phyloP scores from a whole-genome alignment of 306 rosid genomes.

The Casuarina equisetifolia region DNA sequence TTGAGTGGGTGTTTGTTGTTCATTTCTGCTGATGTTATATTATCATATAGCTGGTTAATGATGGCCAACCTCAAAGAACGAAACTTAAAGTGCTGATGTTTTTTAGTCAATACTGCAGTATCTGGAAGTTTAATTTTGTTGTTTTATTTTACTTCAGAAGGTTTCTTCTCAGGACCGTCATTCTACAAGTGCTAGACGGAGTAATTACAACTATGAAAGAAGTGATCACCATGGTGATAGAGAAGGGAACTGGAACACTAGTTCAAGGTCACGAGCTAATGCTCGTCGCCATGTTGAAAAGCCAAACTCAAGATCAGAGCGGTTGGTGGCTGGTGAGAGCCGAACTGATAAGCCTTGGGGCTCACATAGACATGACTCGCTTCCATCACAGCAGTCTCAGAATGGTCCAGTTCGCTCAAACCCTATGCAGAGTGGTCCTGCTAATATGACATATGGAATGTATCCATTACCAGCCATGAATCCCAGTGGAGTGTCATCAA shows the following conservation, averaged over 20 bases:
- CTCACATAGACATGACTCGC: conserved; percentile 71
- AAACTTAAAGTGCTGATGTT: background rate
- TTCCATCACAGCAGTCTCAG: conserved; percentile 53
- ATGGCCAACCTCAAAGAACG: background rate
- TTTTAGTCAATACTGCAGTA: background rate
- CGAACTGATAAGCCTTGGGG: conserved; percentile 78
- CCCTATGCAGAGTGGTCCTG: conserved; percentile 51
- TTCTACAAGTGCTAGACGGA: conserved; percentile 67
- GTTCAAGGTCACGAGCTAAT: conserved; percentile 64
- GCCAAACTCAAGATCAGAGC: conserved; percentile 60
- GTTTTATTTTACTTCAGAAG: conserved; percentile 56
- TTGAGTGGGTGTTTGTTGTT: background rate
- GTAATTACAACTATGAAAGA: conserved; percentile 73
- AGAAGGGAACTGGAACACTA: conserved; percentile 85
- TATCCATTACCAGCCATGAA: conserved; percentile 72
- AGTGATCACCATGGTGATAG: conserved; percentile 76
- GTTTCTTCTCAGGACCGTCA: conserved; percentile 72
- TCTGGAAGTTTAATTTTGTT: background rate
- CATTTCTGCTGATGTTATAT: background rate
- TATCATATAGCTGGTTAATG: background rate
- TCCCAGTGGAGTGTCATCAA: conserved; percentile 62
- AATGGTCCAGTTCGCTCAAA: conserved; percentile 78
- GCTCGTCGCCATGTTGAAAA: conserved; percentile 76
- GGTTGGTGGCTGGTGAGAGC: conserved; percentile 61
- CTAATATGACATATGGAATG: conserved; percentile 75